Evolutionary conservation across 73 alveolate species (phyloP), one percentile per base, ranked within the genome.

Genomic region (Paramecium caudatum): DNA sequence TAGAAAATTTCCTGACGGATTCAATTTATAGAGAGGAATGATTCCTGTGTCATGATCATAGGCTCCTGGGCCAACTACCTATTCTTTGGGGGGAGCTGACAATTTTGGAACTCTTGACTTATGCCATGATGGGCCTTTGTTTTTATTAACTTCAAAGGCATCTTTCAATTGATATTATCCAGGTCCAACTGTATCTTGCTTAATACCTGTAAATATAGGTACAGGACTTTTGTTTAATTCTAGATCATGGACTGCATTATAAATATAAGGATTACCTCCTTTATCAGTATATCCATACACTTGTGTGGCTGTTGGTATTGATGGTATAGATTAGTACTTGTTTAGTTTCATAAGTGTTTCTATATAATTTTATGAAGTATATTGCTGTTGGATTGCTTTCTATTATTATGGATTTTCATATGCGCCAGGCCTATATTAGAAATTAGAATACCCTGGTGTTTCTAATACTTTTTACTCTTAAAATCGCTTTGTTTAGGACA

Each of bases 51-150:
- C 84, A 39, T 86, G 90, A 62, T 62, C 85, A 62, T 86, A 86
- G 0, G 93, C 93, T 63, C 93, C 93, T 4, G 93, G 93, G 33
- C 93, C 93, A 3, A 78, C 90, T 8, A 47, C 36, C 33, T 3
- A 46, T 74, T 74, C 88, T 25, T 43, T 74, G 17, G 47, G 25
- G 10, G 88, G 46, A 19, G 88, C 47, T 21, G 88, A 63, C 21
- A 74, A 39, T 74, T 45, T 74, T 12, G 88, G 68, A 45, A 74
- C 88, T 74, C 47, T 74, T 1, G 88, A 74, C 43, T 74, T 74
- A 74, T 41, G 68, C 88, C 88, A 74, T 39, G 88, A 41, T 36
- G 88, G 88, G 7, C 88, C 88, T 45, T 74, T 74, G 21, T 74
- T 74, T 25, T 74, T 74, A 74, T 74, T 74, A 27, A 17, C 32